Conservation (phyloP, 345 rosid species). For the Cardiospermum halicacabum region DNA sequence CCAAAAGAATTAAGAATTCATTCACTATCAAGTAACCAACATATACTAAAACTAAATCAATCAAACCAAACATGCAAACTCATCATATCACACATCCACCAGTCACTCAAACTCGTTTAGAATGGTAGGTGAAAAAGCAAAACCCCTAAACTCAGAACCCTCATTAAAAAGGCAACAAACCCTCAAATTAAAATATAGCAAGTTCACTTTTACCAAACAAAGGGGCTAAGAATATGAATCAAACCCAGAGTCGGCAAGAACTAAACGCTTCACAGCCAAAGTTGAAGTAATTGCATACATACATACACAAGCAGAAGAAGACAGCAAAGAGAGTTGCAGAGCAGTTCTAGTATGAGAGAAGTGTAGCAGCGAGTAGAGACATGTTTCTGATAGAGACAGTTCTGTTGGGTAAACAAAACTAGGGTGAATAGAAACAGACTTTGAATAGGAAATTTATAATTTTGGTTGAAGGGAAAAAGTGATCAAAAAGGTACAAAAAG, state of each 20-base stretch:
- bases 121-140: conserved; percentile 2
- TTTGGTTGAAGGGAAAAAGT: too few species aligned
- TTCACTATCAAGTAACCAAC: not conserved
- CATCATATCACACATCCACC: not conserved
- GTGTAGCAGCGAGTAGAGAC: too few species aligned
- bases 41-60: not conserved
- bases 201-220: not conserved
- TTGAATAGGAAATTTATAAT: too few species aligned
- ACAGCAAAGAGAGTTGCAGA: too few species aligned
- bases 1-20: conserved; percentile 2
- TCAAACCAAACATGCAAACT: not conserved
- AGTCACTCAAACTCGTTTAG: not conserved
- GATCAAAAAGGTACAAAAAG: too few species aligned
- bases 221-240: not conserved
- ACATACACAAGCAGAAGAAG: not conserved
- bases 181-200: not conserved
- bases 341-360: too few species aligned
- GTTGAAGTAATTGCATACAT: not conserved
- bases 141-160: not conserved
- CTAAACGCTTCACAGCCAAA: not conserved
- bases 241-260: not conserved
- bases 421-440: too few species aligned
- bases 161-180: not conserved
- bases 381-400: too few species aligned
- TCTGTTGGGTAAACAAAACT: too few species aligned